Evolutionary conservation across 139 green algal genomes (phyloP).

Genomic region (Chlorella sorokiniana): DNA sequence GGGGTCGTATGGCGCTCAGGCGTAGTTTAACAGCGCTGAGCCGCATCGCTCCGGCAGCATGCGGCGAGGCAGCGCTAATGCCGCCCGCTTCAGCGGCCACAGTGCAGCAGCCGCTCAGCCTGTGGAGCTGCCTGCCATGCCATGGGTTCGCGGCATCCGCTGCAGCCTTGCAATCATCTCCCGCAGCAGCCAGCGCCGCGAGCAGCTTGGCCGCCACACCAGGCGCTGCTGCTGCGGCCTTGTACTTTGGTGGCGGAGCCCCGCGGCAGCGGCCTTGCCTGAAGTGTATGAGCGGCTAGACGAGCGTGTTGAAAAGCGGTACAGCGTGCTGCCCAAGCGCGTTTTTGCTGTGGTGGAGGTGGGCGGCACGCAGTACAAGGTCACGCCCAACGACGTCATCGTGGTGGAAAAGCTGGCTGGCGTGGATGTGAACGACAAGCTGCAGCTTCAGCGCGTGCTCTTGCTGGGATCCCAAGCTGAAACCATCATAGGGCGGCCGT

Average conservation of each 20-base stretch:
- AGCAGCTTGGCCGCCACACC: background rate
- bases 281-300: slow-evolving; percentile 16
- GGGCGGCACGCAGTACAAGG: slow-evolving; percentile 71
- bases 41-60: background rate
- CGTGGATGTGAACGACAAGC: slow-evolving; percentile 63
- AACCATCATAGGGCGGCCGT: slow-evolving; percentile 71
- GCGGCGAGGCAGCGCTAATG: background rate
- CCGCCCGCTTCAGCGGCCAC: no score
- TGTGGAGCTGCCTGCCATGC: background rate
- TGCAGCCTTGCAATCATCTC: background rate
- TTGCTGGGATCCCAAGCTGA: slow-evolving; percentile 55
- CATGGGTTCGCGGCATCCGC: slow-evolving; percentile 11
- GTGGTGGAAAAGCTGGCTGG: slow-evolving; percentile 64
- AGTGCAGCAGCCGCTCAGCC: background rate
- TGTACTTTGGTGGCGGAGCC: no score
- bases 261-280: background rate
- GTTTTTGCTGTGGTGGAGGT: slow-evolving; percentile 76
- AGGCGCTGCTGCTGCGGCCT: background rate
- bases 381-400: slow-evolving; percentile 70
- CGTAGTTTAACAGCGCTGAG: background rate
- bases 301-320: slow-evolving; percentile 12
- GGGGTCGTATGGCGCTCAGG: no score
- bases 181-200: background rate
- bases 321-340: slow-evolving; percentile 24
- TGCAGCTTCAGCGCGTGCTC: slow-evolving; percentile 63